Base-by-base conservation (phyloP, 306 rosid species). In the Mucuna pruriens region DNA sequence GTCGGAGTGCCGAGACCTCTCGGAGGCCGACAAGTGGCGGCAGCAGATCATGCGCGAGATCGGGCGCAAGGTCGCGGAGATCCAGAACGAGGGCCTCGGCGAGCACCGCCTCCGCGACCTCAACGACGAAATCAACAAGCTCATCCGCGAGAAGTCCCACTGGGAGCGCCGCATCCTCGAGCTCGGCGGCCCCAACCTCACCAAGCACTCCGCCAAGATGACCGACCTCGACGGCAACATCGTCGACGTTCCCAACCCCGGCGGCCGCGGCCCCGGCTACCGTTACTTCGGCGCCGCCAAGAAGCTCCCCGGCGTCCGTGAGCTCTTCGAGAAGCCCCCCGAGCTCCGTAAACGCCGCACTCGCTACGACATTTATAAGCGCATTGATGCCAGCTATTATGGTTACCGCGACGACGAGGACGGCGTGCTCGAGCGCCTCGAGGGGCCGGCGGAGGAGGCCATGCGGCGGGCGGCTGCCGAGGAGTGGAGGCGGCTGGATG, bases 41-140 rank as follows among this genome's bases (percentile, higher is more conserved):
- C 96, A 90, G 72, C 97, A 93, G 40, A 95, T 95, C 83, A 90
- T 95, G 94, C 93, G 97, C 1, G 99, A 95, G 78, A 90, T 95
- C 57, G 99, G 97, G n/a, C 95, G 93, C 15, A 95, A 95, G 49
- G 99, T 93, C 65, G 94, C 99, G n/a, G 99, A 95, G 92, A 90
- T 95, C 80, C 99, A 95, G 66, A 95, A 95, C 82, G 94, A 95
- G 72, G 98, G 94, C 11, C 94, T 95, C 33, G 98, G 97, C 0
- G 98, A 93, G 87, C 99, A 95, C 87, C 99, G 97, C n/a, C 97
- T 90, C 40, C 94, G 96, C 7, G 99, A 93, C 85, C 93, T 95
- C 84, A 91, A 95, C 45, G 99, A 95, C n/a, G 96, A 95, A 84
- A 93, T 95, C 71, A 95, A 95, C 85, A 93, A 93, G 62, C 97